Percentiles rank a stretch among this genome's conserved stretches.
Evolutionary conservation across 2,329 filamentous ascomycete species (phyloP).

Genomic region (Aspergillus costaricaensis): DNA sequence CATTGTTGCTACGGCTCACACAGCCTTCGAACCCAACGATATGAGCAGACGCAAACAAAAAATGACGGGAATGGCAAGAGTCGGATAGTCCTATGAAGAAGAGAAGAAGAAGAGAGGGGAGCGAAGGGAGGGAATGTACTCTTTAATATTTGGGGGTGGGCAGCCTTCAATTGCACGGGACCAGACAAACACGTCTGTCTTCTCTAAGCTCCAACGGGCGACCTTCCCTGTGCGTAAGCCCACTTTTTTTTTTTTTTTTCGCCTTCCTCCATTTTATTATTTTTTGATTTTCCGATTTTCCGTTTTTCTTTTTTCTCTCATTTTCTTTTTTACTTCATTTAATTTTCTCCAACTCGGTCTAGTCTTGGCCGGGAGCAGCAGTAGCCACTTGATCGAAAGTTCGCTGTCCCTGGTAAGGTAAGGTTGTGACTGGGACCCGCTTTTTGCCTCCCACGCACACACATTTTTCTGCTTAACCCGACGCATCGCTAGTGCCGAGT

Average conservation of each 20-base stretch:
- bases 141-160: slow-evolving; percentile 37
- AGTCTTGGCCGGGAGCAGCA: slow-evolving; percentile 22
- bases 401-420: slow-evolving; percentile 22
- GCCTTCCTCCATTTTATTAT: slow-evolving; percentile 13
- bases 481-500: slow-evolving; percentile 20
- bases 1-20: slow-evolving; percentile 47
- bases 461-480: slow-evolving; percentile 22
- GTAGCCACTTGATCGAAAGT: slow-evolving; percentile 24
- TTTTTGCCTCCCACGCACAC: slow-evolving; percentile 19
- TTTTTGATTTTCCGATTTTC: slow-evolving; percentile 9
- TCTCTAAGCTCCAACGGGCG: slow-evolving; percentile 31
- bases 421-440: slow-evolving; percentile 13
- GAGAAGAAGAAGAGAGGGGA: slow-evolving; percentile 24
- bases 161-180: slow-evolving; percentile 33
- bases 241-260: slow-evolving; percentile 27
- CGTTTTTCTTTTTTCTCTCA: slow-evolving; percentile 14
- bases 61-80: slow-evolving; percentile 41
- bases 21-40: slow-evolving; percentile 41
- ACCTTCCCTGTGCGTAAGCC: slow-evolving; percentile 31
- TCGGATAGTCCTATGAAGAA: slow-evolving; percentile 40
- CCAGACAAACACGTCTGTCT: slow-evolving; percentile 29
- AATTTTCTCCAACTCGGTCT: slow-evolving; percentile 9
- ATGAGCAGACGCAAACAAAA: slow-evolving; percentile 38
- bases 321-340: slow-evolving; percentile 9
- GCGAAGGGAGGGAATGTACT: slow-evolving; percentile 32